phyloP scores from a whole-genome alignment of 1,139 yeast species.

The Lodderomyces pseudojiufengensis region DNA sequence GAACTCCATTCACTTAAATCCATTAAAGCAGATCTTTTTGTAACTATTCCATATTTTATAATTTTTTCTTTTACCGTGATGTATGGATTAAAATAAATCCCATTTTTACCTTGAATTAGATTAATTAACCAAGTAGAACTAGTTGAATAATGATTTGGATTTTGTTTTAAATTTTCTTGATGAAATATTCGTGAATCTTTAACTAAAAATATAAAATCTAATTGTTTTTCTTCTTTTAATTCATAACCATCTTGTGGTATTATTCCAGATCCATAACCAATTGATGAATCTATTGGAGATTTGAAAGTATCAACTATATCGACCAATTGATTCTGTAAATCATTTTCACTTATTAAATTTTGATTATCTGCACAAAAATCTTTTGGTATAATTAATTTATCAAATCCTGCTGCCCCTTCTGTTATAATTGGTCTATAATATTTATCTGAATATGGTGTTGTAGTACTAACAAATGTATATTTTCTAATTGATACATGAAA shows the following conservation, averaged over 20 bases:
- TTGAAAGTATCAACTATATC: slow-evolving; percentile 54
- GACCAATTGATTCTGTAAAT: slow-evolving; percentile 33
- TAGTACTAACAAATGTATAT: slow-evolving; percentile 7
- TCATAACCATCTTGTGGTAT: slow-evolving; percentile 66
- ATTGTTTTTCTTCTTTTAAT: slow-evolving; percentile 42
- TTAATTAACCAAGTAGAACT: slow-evolving; percentile 59
- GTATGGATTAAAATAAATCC: slow-evolving; percentile 91
- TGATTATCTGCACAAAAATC: slow-evolving; percentile 45
- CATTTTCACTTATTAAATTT: slow-evolving; percentile 41
- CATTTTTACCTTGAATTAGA: slow-evolving; percentile 76
- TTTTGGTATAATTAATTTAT: slow-evolving; percentile 22
- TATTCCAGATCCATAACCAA: slow-evolving; percentile 97
- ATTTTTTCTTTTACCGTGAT: slow-evolving; percentile 51
- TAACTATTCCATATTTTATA: slow-evolving; percentile 85
- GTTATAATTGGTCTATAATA: slow-evolving; percentile 27
- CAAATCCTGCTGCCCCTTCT: slow-evolving; percentile 27
- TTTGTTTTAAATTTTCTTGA: slow-evolving; percentile 57
- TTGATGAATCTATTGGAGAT: slow-evolving; percentile 58
- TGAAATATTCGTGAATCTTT: slow-evolving; percentile 75
- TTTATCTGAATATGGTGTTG: slow-evolving; percentile 26
- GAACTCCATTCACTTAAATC: slow-evolving; percentile 84
- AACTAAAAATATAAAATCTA: slow-evolving; percentile 86
- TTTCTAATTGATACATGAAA: slow-evolving; percentile 1
- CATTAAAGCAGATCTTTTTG: slow-evolving; percentile 52
- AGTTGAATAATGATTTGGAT: slow-evolving; percentile 74